Conservation (phyloP, 2,329 filamentous ascomycete genomes). For the Zarea fungicola region DNA sequence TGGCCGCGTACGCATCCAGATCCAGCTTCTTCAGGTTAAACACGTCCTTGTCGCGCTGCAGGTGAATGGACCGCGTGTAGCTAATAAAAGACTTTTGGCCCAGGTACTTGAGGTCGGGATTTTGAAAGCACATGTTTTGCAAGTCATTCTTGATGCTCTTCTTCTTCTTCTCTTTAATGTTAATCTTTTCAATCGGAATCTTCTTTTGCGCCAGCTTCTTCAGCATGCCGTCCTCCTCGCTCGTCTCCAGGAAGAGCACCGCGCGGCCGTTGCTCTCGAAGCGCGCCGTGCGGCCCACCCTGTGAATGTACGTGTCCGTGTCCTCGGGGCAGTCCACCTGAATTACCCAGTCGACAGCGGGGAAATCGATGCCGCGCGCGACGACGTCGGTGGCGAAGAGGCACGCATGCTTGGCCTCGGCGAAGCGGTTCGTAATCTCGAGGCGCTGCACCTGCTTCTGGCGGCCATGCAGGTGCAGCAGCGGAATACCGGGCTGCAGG, state of each 20-base stretch:
- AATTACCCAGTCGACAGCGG: conserved; percentile 97
- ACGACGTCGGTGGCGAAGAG: conserved; percentile 95
- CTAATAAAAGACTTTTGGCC: conserved; percentile 94
- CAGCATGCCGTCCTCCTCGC: conserved; percentile 88
- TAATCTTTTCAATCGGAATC: conserved; percentile 81
- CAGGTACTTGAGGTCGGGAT: conserved; percentile 87
- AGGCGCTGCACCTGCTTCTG: conserved; percentile 88
- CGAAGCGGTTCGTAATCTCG: conserved; percentile 82
- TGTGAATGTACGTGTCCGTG: conserved; percentile 94
- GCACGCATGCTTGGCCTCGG: conserved; percentile 74
- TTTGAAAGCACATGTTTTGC: conserved; percentile 94
- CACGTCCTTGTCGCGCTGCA: conserved; percentile 87
- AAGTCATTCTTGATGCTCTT: conserved; percentile 77
- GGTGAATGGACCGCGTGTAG: conserved; percentile 76
- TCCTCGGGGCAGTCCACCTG: conserved; percentile 97
- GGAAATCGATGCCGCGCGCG: conserved; percentile 90
- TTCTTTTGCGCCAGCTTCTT: conserved; percentile 81
- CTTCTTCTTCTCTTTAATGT: conserved; percentile 84
- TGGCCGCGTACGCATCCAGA: conserved; percentile 78
- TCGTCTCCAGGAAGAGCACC: conserved; percentile 86
- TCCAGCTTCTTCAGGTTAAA: conserved; percentile 82
- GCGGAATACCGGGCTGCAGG: conserved; percentile 86
- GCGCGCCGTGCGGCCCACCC: conserved; percentile 89
- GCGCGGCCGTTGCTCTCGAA: conserved; percentile 85
- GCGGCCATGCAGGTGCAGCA: conserved; percentile 87